These are phyloP conservation scores for Scenedesmus sp. DNA, from an alignment of 163 green algal genomes.

Conservation along the genomic window DNA sequence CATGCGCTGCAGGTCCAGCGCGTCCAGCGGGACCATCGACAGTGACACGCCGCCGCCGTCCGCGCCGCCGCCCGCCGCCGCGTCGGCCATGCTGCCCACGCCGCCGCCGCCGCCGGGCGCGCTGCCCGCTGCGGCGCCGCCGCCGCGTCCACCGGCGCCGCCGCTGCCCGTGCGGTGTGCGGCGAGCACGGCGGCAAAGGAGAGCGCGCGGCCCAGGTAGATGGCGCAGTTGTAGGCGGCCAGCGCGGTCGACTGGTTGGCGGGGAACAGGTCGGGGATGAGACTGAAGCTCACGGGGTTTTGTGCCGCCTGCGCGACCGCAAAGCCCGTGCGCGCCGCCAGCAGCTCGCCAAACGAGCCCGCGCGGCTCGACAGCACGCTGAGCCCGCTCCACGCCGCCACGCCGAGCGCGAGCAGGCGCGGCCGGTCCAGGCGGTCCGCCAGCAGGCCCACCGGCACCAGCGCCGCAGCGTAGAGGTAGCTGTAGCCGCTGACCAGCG, in stretches of 20 bases:
- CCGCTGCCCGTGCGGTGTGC: constrained; percentile 57
- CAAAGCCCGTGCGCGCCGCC: constrained; percentile 74
- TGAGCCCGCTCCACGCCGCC: constrained; percentile 75
- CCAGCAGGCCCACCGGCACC: constrained; percentile 85
- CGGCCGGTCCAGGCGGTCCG: constrained; percentile 71
- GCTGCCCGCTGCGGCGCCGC: neutral
- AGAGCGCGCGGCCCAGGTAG: constrained; percentile 86
- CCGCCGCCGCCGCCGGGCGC: neutral
- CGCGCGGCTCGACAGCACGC: constrained; percentile 64
- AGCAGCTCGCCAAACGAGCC: constrained; percentile 78
- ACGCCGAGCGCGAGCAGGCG: constrained; percentile 77
- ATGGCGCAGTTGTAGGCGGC: constrained; percentile 91
- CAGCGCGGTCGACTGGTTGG: constrained; percentile 84
- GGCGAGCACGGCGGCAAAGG: constrained; percentile 79
- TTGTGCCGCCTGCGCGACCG: constrained; percentile 71
- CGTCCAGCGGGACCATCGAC: constrained; percentile 70
- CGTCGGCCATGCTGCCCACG: constrained; percentile 26
- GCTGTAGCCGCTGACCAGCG: constrained; percentile 83
- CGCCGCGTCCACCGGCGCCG: neutral
- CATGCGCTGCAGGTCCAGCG: constrained; percentile 78
- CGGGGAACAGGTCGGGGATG: constrained; percentile 92
- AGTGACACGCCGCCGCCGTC: constrained; percentile 34
- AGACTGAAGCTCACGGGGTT: constrained; percentile 90
- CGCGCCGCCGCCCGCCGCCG: constrained; percentile 4
- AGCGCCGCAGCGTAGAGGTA: constrained; percentile 86